Base-by-base conservation (phyloP, 257 asterid genomes). In the Penstemon newberryi region DNA sequence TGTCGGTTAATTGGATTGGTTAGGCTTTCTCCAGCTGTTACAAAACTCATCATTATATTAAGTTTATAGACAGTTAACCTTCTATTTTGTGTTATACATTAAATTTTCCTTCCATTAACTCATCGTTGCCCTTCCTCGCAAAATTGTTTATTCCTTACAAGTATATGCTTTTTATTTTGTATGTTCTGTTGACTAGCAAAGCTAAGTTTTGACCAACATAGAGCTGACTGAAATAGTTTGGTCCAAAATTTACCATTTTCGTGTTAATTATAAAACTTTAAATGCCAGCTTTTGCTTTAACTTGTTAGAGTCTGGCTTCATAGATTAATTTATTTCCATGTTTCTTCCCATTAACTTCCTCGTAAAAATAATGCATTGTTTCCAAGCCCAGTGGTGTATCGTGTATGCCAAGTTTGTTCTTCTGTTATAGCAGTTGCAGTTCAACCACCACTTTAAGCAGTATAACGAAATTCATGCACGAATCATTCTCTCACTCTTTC, bases 341-440 rank as follows among this genome's bases (percentile, higher is more conserved):
- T 53, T 25, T 25, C 10, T 0, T 0, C 45, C 41, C 13, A 9
- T 8, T 40, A 47, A 41, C 38, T 19, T 53, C 13, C 13, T 69
- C 8, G 6, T 4, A 39, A 9, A 39, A 56, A 65, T 7, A 51
- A 55, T 45, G 25, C 46, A 13, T 38, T 55, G 56, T 72, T 56
- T 11, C 53, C 60, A 38, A 51, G 12, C 56, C 33, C 11, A 25
- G 36, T 59, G 58, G 25, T 56, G 44, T 62, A 33, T 62, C 63
- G 37, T 4, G 45, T 4, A 38, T 45, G n/a, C 55, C 46, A 50
- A 18, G 53, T 54, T 69, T 36, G 39, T 58, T 63, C 6, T 25
- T 60, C 51, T 60, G 45, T 5, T 51, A 40, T 9, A 63, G 33
- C 15, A 8, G 33, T 25, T 49, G 56, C 25, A 40, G n/a, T 36